Evolutionary conservation across 305 asterid species (phyloP).

Genomic region (Euphrasia arctica): DNA sequence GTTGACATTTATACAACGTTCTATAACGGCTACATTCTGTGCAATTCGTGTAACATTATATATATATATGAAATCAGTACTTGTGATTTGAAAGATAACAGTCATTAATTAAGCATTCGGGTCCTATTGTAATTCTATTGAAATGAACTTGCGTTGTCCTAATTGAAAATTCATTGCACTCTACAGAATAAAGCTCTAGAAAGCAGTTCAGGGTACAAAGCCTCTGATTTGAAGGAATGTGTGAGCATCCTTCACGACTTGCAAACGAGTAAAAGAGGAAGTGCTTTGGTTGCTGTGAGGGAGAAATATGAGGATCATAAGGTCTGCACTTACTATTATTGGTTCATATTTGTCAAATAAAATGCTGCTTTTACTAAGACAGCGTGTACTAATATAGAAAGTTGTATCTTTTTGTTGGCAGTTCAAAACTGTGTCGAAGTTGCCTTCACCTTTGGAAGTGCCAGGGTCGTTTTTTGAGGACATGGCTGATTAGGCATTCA

Average conservation of each 20-base stretch:
- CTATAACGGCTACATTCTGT: neutral
- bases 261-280: conserved; percentile 53
- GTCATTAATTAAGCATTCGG: neutral
- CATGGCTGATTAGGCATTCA: neutral
- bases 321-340: conserved; percentile 33
- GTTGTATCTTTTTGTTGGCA: conserved; percentile 29
- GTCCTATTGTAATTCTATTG: neutral
- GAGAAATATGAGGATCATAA: conserved; percentile 66
- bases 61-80: neutral
- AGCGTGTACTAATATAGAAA: conserved; percentile 8
- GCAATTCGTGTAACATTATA: neutral
- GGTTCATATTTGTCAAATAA: neutral
- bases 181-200: conserved; percentile 45
- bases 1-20: neutral
- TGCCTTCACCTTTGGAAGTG: conserved; percentile 41
- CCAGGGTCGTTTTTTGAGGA: conserved; percentile 50
- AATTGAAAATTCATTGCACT: neutral
- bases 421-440: conserved; percentile 58
- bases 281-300: conserved; percentile 48
- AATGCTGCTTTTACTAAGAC: neutral
- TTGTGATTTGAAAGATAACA: neutral
- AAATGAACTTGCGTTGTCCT: neutral
- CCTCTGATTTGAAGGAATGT: conserved; percentile 61
- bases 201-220: conserved; percentile 44
- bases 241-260: conserved; percentile 54